These are phyloP conservation scores for Vitis labrusca DNA, from an alignment of 164 flowering plant species.

Conservation along the genomic window DNA sequence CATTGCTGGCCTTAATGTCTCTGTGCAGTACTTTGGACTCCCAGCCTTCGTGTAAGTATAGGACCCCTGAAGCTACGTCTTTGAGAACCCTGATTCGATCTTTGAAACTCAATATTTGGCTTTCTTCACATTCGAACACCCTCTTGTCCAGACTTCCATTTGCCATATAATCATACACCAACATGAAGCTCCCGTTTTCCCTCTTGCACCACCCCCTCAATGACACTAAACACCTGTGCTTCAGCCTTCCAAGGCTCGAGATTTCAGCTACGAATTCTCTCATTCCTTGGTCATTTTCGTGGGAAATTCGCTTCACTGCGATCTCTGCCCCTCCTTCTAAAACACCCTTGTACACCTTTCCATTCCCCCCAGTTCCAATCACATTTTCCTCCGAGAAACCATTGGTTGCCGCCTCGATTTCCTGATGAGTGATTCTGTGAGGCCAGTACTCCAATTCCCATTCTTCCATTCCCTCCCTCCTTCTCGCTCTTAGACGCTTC, in stretches of 20 bases:
- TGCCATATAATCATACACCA: slow-evolving; percentile 71
- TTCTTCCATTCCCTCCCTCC: slow-evolving; percentile 53
- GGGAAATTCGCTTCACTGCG: slow-evolving; percentile 60
- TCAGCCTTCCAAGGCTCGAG: slow-evolving; percentile 64
- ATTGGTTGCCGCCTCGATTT: slow-evolving; percentile 48
- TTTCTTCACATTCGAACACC: slow-evolving; percentile 45
- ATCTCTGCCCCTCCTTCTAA: slow-evolving; percentile 47
- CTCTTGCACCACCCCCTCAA: slow-evolving; percentile 76
- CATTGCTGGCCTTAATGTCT: slow-evolving; percentile 77
- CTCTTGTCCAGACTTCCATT: slow-evolving; percentile 70
- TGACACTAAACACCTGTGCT: slow-evolving; percentile 62
- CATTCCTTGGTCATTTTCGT: slow-evolving; percentile 44
- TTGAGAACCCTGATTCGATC: slow-evolving; percentile 47
- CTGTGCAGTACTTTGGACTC: slow-evolving; percentile 61
- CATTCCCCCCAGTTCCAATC: slow-evolving; percentile 69
- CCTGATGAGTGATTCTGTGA: slow-evolving; percentile 48
- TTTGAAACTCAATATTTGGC: slow-evolving; percentile 33
- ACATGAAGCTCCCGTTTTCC: slow-evolving; percentile 49
- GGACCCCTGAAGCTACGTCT: slow-evolving; percentile 57
- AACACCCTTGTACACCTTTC: slow-evolving; percentile 66
- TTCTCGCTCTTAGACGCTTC: slow-evolving; percentile 22
- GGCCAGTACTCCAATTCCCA: slow-evolving; percentile 87
- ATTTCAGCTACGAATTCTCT: slow-evolving; percentile 64
- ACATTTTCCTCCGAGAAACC: slow-evolving; percentile 56
- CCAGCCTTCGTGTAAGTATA: slow-evolving; percentile 73